phyloP scores from a whole-genome alignment of 441 rosid species.

The Pelargonium cotyledonis region DNA sequence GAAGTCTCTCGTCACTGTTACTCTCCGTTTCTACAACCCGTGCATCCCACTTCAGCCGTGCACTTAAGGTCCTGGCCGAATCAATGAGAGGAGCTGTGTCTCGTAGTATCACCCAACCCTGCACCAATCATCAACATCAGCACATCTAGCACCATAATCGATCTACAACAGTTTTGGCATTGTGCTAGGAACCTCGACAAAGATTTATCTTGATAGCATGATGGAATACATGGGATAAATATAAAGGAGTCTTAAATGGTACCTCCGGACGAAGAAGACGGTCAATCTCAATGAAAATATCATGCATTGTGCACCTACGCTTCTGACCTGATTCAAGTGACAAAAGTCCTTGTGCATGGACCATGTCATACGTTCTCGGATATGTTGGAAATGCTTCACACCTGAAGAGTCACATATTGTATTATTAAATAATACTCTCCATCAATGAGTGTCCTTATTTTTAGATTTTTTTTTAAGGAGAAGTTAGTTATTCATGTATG shows the following conservation, averaged over 20 bases:
- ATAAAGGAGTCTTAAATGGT: slow-evolving; percentile 17
- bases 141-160: background rate
- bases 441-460: too few relatives aligned
- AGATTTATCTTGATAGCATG: slow-evolving; percentile 8
- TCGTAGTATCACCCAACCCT: slow-evolving; percentile 97
- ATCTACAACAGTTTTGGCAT: too few relatives aligned
- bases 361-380: slow-evolving; percentile 92
- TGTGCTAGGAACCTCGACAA: too few relatives aligned
- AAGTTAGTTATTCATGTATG: too few relatives aligned
- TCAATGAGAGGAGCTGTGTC: slow-evolving; percentile 73
- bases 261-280: slow-evolving; percentile 98
- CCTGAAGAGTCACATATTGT: slow-evolving; percentile 31
- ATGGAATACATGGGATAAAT: background rate
- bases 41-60: slow-evolving; percentile 92
- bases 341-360: slow-evolving; percentile 78
- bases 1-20: slow-evolving; percentile 85
- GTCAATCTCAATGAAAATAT: slow-evolving; percentile 73
- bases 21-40: slow-evolving; percentile 76
- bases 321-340: slow-evolving; percentile 45
- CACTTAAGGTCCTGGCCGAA: slow-evolving; percentile 56
- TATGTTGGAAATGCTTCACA: slow-evolving; percentile 95
- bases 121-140: slow-evolving; percentile 20
- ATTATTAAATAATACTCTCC: too few relatives aligned
- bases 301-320: slow-evolving; percentile 48
- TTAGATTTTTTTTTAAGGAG: too few relatives aligned